Percentiles rank a stretch among this genome's conserved stretches.
Evolutionary conservation across 805 yeast genomes (phyloP).

Genomic region (Debaryomyces maramus): DNA sequence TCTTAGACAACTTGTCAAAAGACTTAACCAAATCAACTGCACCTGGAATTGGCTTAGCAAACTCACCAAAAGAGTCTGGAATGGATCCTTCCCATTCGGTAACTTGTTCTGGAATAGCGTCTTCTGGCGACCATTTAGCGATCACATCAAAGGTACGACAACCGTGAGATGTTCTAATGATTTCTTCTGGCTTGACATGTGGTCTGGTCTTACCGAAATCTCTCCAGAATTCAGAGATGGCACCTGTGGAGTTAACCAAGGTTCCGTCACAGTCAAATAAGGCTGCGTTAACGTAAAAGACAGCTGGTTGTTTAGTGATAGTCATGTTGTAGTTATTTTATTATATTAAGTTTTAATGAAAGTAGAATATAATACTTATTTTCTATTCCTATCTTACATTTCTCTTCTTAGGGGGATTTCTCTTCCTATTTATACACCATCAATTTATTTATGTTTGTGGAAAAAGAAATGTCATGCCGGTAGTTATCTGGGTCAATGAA

Average conservation of each 20-base stretch:
- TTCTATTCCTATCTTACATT: not conserved
- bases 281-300: slow-evolving; percentile 45
- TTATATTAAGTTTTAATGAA: not conserved
- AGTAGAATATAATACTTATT: not conserved
- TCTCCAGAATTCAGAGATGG: slow-evolving; percentile 82
- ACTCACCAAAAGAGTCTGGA: slow-evolving; percentile 69
- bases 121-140: slow-evolving; percentile 71
- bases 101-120: slow-evolving; percentile 64
- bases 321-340: slow-evolving; percentile 24
- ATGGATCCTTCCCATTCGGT: slow-evolving; percentile 68
- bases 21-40: slow-evolving; percentile 61
- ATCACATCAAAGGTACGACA: slow-evolving; percentile 80
- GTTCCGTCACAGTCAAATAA: slow-evolving; percentile 90
- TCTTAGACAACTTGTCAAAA: slow-evolving; percentile 49
- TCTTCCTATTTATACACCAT: not conserved
- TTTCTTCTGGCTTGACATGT: slow-evolving; percentile 66
- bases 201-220: slow-evolving; percentile 68
- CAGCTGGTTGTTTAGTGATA: slow-evolving; percentile 41
- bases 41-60: slow-evolving; percentile 76
- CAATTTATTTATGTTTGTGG: not conserved
- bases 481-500: not conserved
- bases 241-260: slow-evolving; percentile 76
- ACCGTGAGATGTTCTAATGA: slow-evolving; percentile 77
- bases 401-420: not conserved
- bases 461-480: slow-evolving; percentile 1